Base-by-base conservation (phyloP, 2,329 filamentous ascomycete species). In the Neopestalotiopsis sp. region DNA sequence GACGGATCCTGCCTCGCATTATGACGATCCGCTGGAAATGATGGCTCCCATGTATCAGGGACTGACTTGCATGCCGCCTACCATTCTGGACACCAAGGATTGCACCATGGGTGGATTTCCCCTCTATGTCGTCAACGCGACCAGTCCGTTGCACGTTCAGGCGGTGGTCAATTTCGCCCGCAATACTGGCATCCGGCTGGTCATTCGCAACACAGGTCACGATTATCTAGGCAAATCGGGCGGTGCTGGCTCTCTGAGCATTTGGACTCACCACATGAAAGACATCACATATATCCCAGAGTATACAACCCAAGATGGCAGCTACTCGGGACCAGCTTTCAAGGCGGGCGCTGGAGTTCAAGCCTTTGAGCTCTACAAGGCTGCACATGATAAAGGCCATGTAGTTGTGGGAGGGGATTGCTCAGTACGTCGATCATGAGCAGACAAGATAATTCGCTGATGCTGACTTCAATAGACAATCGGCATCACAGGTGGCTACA, bases 401-500 rank as follows among this genome's bases (percentile, higher is more conserved):
- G 34, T 38, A 38, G 34, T 38, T 38, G 34, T 38, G 2, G 34
- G 34, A 7, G 34, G 34, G 10, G 34, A 38, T 10, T 38, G 34
- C 10, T 6, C 34, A 5, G 34, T 38, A 38, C 3, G 24, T 28
- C 24, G 24, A 28, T 28, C 3, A 4, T 28, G 24, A 28, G 24
- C 24, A 28, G 24, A 28, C 24, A 28, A 28, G 24, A 28, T 4
- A 28, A 4, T 28, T 28, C 24, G 24, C 24, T 28, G 1, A 28
- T 28, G 24, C 24, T 28, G 24, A 38, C 10, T 10, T 38, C 34
- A 28, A 7, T 38, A 38, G 34, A 85, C 82, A 0, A 86, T 89
- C 5, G 87, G 87, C 3, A 69, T 87, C 5, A 83, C 84, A 0
- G 88, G 88, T 13, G 88, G 88, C 1, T 90, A 86, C 71, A 83